These are phyloP conservation scores for Trichoderma koningiopsis DNA, from an alignment of 2,329 filamentous ascomycete genomes.

Conservation along the genomic window DNA sequence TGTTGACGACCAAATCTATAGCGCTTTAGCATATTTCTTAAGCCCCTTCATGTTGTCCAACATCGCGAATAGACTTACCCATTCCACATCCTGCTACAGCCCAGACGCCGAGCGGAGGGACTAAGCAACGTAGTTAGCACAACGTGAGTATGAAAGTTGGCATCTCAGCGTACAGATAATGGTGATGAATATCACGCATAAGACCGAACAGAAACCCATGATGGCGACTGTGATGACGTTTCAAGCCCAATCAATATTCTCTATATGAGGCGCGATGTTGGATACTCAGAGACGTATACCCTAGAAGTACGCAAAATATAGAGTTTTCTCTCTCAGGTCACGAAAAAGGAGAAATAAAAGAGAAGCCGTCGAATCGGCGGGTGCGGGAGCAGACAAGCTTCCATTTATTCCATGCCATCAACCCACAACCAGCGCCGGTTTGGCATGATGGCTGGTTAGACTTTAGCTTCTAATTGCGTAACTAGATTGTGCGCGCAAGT, in stretches of 20 bases:
- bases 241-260: background rate
- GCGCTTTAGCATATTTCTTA: conserved; percentile 23
- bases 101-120: conserved; percentile 67
- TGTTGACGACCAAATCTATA: conserved; percentile 66
- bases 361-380: background rate
- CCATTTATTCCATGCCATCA: conserved; percentile 7
- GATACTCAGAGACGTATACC: background rate
- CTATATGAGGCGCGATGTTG: background rate
- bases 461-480: conserved; percentile 20
- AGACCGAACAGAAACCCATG: conserved; percentile 53
- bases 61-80: conserved; percentile 40
- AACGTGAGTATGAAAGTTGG: background rate
- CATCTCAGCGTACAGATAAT: conserved; percentile 50
- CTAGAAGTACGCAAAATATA: background rate
- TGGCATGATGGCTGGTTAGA: conserved; percentile 12
- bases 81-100: conserved; percentile 65
- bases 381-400: background rate
- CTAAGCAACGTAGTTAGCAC: conserved; percentile 45
- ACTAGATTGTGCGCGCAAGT: conserved; percentile 11
- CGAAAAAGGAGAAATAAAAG: background rate
- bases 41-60: no score
- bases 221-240: conserved; percentile 32
- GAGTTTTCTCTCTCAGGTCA: background rate
- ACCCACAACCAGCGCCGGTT: background rate
- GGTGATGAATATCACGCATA: conserved; percentile 55